Percentiles rank a stretch among this genome's conserved stretches.
These are phyloP conservation scores for Choiromyces venosus DNA, from an alignment of 495 filamentous ascomycete genomes.

Conservation along the genomic window DNA sequence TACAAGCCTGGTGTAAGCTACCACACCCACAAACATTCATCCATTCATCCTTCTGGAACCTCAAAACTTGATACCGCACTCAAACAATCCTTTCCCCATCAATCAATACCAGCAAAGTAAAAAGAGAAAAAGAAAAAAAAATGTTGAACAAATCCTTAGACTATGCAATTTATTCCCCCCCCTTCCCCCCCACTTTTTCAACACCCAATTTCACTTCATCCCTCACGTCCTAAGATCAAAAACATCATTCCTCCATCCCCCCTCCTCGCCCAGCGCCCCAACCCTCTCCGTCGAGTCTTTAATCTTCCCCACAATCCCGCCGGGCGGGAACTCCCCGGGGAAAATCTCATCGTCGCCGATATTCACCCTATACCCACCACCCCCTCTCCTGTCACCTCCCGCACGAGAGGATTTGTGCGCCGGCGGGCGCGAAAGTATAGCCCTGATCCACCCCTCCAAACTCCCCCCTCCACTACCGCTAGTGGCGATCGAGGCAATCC, in stretches of 20 bases:
- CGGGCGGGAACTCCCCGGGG: constrained; percentile 37
- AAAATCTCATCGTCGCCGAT: constrained; percentile 29
- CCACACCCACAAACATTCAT: no score
- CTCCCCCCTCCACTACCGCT: constrained; percentile 34
- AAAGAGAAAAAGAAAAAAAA: constrained; percentile 5
- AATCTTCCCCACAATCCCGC: constrained; percentile 26
- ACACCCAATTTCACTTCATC: not conserved
- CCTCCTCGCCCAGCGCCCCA: constrained; percentile 17
- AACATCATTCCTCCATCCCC: constrained; percentile 38
- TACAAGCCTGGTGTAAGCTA: no score
- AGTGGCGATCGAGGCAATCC: constrained; percentile 38
- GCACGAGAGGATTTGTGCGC: not conserved
- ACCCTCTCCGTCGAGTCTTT: constrained; percentile 30
- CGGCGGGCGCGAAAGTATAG: constrained; percentile 32
- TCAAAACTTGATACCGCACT: no score
- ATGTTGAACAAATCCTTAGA: not conserved
- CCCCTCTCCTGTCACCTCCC: constrained; percentile 10
- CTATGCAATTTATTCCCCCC: not conserved
- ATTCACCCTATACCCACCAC: constrained; percentile 24
- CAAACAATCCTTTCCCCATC: no score
- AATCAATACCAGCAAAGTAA: not conserved
- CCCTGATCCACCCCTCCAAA: constrained; percentile 37
- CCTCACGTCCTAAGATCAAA: constrained; percentile 33
- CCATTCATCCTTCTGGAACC: no score
- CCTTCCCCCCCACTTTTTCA: not conserved